A percentile compares a stretch with the other conserved stretches of the same genome.
Evolutionary conservation across 257 asterid species (phyloP).

Genomic region (Capsicum rhomboideum): DNA sequence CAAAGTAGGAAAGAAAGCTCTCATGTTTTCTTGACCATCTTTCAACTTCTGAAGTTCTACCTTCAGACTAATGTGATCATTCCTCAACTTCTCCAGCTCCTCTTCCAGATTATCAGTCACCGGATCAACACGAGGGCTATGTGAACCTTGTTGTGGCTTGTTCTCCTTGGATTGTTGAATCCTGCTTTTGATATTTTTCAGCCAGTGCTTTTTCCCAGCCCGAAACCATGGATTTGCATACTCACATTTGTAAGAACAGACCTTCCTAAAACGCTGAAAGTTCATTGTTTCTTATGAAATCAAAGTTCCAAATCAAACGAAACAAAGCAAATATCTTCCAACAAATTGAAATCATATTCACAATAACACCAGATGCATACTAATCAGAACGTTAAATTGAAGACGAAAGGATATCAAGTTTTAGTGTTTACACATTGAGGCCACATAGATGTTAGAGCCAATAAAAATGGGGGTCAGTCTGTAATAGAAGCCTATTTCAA

Average conservation of each 20-base stretch:
- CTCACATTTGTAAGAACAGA: conserved; percentile 23
- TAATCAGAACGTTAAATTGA: background rate
- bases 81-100: conserved; percentile 13
- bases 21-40: conserved; percentile 9
- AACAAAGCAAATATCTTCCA: background rate
- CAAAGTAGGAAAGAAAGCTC: conserved; percentile 8
- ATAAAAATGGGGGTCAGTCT: too few relatives aligned
- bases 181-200: conserved; percentile 31
- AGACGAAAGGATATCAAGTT: background rate
- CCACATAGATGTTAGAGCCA: background rate
- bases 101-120: conserved; percentile 3
- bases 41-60: conserved; percentile 21
- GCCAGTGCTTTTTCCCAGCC: conserved; percentile 31
- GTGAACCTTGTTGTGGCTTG: background rate
- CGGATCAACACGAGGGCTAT: background rate
- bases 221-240: conserved; percentile 40
- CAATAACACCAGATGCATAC: background rate
- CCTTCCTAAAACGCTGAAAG: conserved; percentile 34
- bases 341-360: background rate
- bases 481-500: background rate
- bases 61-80: conserved; percentile 25
- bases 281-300: background rate
- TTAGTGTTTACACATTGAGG: background rate
- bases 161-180: background rate
- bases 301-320: background rate